These are phyloP conservation scores for Mariannaea elegans DNA, from an alignment of 2,329 filamentous ascomycete genomes.

Conservation along the genomic window DNA sequence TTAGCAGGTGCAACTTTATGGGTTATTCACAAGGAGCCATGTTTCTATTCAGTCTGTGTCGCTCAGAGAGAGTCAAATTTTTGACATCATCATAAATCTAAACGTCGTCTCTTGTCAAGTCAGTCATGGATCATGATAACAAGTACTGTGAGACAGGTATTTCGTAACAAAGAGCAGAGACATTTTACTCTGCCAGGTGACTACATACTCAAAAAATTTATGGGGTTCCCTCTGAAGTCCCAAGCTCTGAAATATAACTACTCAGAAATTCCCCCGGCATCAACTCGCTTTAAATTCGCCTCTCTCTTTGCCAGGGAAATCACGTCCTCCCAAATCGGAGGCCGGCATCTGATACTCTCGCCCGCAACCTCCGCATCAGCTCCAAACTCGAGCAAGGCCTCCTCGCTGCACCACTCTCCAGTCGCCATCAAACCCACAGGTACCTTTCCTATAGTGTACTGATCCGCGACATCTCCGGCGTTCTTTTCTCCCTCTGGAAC, in stretches of 20 bases:
- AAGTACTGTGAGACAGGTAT: no score
- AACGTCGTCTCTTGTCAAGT: no score
- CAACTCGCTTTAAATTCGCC: constrained; percentile 1
- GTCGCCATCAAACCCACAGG: constrained; percentile 65
- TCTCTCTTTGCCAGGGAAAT: constrained; percentile 4
- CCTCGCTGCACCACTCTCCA: constrained; percentile 63
- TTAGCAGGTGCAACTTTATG: no score
- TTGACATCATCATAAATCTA: no score
- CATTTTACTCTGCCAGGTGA: no score
- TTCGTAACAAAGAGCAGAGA: no score
- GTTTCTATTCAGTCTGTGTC: no score
- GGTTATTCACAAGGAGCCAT: no score
- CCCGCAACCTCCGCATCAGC: constrained; percentile 55
- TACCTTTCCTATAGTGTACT: constrained; percentile 50
- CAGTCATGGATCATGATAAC: no score
- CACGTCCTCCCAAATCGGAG: constrained; percentile 19
- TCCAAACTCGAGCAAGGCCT: constrained; percentile 58
- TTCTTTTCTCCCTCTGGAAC: constrained; percentile 45
- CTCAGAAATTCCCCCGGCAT: neutral
- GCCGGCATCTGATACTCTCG: neutral
- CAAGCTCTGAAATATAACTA: neutral
- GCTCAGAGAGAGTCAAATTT: no score
- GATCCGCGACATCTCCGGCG: constrained; percentile 44
- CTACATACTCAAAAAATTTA: no score
- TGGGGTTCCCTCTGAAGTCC: no score